Evolutionary conservation across 2,329 filamentous ascomycete genomes (phyloP).

Genomic region (Aspergillus tubingensis): DNA sequence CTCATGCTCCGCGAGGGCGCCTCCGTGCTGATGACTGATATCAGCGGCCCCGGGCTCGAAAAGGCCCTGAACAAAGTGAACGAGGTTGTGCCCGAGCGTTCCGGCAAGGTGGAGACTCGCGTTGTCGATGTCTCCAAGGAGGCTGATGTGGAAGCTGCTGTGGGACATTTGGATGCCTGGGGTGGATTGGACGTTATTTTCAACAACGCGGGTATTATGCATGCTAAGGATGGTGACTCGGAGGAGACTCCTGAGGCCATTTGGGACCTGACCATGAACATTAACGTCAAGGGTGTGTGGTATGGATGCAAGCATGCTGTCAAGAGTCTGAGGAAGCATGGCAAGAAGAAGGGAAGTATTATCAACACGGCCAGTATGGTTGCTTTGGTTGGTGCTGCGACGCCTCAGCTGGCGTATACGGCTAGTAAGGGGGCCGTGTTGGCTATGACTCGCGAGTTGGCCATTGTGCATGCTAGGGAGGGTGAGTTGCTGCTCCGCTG

Average conservation of each 20-base stretch:
- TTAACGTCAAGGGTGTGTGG: constrained; percentile 99
- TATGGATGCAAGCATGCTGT: constrained; percentile 92
- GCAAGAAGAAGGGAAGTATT: constrained; percentile 76
- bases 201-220: constrained; percentile 99
- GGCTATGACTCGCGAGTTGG: constrained; percentile 84
- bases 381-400: constrained; percentile 81
- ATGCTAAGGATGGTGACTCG: constrained; percentile 76
- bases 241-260: constrained; percentile 83
- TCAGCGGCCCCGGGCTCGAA: constrained; percentile 74
- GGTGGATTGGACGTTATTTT: constrained; percentile 90
- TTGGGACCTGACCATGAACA: constrained; percentile 90
- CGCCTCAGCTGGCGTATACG: constrained; percentile 88
- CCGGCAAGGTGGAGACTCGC: constrained; percentile 29
- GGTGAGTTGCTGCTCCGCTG: background rate
- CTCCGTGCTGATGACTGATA: constrained; percentile 80
- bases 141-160: constrained; percentile 70
- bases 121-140: constrained; percentile 80
- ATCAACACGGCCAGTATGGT: constrained; percentile 94
- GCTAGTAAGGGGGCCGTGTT: constrained; percentile 91
- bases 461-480: constrained; percentile 88
- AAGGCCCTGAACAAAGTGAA: constrained; percentile 75
- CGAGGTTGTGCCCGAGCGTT: constrained; percentile 61
- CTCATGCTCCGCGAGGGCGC: constrained; percentile 89
- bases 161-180: constrained; percentile 76
- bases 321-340: constrained; percentile 73